phyloP scores from a whole-genome alignment of 2,329 filamentous ascomycete species.

The Colletotrichum sp. region DNA sequence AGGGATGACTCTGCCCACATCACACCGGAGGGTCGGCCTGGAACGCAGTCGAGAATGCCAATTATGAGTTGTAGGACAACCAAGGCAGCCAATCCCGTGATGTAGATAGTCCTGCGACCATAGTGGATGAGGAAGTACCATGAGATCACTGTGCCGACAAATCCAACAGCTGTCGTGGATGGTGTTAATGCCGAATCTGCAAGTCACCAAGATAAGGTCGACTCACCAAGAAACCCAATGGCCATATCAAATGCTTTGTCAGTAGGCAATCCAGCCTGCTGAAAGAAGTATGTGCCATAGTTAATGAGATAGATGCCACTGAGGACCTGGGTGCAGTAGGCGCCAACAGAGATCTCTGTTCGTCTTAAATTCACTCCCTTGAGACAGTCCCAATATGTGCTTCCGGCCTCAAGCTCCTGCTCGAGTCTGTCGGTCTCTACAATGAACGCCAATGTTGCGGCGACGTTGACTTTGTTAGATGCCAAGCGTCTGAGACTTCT shows the following conservation, averaged over 20 bases:
- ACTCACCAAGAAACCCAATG: conserved; percentile 46
- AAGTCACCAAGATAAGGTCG: neutral
- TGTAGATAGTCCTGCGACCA: conserved; percentile 48
- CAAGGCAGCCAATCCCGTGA: conserved; percentile 43
- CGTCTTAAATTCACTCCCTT: conserved; percentile 53
- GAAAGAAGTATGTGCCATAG: conserved; percentile 64
- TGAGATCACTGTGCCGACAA: conserved; percentile 46
- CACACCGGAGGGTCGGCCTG: conserved; percentile 39
- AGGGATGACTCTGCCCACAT: conserved; percentile 55
- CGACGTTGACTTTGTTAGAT: conserved; percentile 48
- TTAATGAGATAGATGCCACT: conserved; percentile 69
- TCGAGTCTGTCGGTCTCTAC: conserved; percentile 63
- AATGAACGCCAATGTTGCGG: conserved; percentile 59
- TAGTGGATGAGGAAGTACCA: conserved; percentile 46
- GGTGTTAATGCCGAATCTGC: conserved; percentile 38
- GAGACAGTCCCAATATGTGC: conserved; percentile 57
- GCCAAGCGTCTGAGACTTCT: conserved; percentile 48
- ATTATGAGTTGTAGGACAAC: conserved; percentile 45
- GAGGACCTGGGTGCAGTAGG: conserved; percentile 70
- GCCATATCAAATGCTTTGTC: conserved; percentile 44
- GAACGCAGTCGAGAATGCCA: conserved; percentile 50
- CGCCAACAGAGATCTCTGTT: conserved; percentile 63
- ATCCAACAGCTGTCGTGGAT: conserved; percentile 54
- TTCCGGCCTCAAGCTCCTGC: conserved; percentile 51
- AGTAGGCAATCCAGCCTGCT: conserved; percentile 45